phyloP scores from a whole-genome alignment of 2,329 filamentous ascomycete genomes.

The Aspergillus uvarum region DNA sequence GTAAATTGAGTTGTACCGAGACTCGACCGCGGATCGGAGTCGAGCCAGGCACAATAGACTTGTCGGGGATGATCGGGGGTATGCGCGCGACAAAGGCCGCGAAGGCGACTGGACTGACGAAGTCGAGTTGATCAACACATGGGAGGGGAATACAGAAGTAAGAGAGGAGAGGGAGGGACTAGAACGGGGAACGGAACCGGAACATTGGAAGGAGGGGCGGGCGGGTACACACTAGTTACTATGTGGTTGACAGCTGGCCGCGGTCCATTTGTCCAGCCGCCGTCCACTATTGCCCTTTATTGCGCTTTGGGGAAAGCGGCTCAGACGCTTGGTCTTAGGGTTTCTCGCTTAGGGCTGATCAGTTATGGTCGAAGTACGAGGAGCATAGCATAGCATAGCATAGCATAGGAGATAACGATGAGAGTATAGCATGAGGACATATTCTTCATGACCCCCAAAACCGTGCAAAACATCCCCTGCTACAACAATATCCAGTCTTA shows the following conservation, averaged over 20 bases:
- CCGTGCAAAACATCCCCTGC: too few relatives aligned
- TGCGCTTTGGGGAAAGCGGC: background rate
- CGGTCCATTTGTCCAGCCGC: constrained; percentile 13
- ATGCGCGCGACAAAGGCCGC: background rate
- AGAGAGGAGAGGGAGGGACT: too few relatives aligned
- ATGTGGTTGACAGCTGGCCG: constrained; percentile 17
- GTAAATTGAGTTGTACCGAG: background rate
- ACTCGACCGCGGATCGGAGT: background rate
- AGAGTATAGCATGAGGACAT: too few relatives aligned
- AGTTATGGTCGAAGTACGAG: too few relatives aligned
- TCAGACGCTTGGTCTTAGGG: background rate
- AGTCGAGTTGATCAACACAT: too few relatives aligned
- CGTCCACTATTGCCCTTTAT: background rate
- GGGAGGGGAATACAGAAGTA: too few relatives aligned
- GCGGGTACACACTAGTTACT: background rate
- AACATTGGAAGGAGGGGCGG: background rate
- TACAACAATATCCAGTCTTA: too few relatives aligned
- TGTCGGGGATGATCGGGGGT: background rate
- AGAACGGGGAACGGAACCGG: too few relatives aligned
- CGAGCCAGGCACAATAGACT: background rate
- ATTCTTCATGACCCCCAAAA: too few relatives aligned
- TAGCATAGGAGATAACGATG: too few relatives aligned
- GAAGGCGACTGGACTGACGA: background rate
- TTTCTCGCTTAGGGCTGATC: constrained; percentile 2
- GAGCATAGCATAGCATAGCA: too few relatives aligned